phyloP scores from a whole-genome alignment of 2,329 filamentous ascomycete species.

The Sphaerulina populicola region DNA sequence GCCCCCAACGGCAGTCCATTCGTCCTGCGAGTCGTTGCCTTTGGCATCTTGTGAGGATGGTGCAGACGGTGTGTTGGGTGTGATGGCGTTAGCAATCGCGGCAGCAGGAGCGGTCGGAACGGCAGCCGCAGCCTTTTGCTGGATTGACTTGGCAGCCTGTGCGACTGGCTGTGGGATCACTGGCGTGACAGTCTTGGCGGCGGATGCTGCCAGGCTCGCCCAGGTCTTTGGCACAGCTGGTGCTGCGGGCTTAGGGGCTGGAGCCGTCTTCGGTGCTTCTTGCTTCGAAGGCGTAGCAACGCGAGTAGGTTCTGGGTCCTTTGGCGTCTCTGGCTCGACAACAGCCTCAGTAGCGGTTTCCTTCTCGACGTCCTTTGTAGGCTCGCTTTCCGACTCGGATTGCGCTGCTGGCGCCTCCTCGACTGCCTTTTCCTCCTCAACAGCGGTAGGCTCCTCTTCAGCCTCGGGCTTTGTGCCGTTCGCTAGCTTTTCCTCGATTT shows the following conservation, averaged over 20 bases:
- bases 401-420: slow-evolving; percentile 23
- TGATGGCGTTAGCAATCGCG: slow-evolving; percentile 19
- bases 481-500: slow-evolving; percentile 58
- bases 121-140: slow-evolving; percentile 22
- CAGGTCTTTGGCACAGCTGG: slow-evolving; percentile 55
- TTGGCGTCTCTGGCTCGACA: slow-evolving; percentile 51
- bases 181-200: slow-evolving; percentile 31
- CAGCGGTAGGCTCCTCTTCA: slow-evolving; percentile 26
- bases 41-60: slow-evolving; percentile 34
- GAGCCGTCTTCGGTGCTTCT: slow-evolving; percentile 44
- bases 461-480: slow-evolving; percentile 28
- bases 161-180: slow-evolving; percentile 31
- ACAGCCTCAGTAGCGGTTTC: slow-evolving; percentile 33
- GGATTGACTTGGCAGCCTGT: slow-evolving; percentile 20
- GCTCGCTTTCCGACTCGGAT: slow-evolving; percentile 24
- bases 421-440: slow-evolving; percentile 29
- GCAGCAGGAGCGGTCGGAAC: slow-evolving; percentile 25
- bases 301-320: slow-evolving; percentile 50
- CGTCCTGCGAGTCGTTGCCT: slow-evolving; percentile 50
- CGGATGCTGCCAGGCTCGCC: slow-evolving; percentile 59
- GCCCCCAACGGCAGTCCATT: slow-evolving; percentile 79
- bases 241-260: slow-evolving; percentile 46
- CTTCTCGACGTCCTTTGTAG: slow-evolving; percentile 33
- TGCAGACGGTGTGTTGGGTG: slow-evolving; percentile 24
- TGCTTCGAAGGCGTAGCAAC: slow-evolving; percentile 35